A percentile compares a stretch with the other conserved stretches of the same genome.
Evolutionary conservation across 2,329 filamentous ascomycete species (phyloP).

Genomic region (Exophiala bonariae): DNA sequence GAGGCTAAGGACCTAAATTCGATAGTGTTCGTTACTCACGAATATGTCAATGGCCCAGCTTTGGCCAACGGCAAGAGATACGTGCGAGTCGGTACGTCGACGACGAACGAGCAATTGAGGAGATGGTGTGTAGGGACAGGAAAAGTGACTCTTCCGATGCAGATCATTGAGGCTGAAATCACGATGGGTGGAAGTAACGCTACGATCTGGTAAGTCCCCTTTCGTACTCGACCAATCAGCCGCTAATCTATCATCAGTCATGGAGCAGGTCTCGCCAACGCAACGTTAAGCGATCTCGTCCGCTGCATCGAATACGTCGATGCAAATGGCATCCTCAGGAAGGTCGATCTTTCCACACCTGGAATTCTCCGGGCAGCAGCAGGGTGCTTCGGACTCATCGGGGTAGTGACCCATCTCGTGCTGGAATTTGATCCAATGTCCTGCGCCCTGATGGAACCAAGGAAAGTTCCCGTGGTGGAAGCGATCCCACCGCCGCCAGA

Average conservation of each 20-base stretch:
- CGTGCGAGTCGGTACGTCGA: slow-evolving; percentile 44
- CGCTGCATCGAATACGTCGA: slow-evolving; percentile 51
- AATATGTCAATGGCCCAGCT: slow-evolving; percentile 18
- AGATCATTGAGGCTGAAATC: slow-evolving; percentile 51
- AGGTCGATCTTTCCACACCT: slow-evolving; percentile 41
- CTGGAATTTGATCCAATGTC: slow-evolving; percentile 49
- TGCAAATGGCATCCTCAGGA: slow-evolving; percentile 37
- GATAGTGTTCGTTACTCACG: slow-evolving; percentile 18
- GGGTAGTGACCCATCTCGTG: slow-evolving; percentile 51
- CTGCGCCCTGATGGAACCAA: slow-evolving; percentile 47
- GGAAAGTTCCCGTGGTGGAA: slow-evolving; percentile 36
- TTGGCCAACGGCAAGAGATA: slow-evolving; percentile 34
- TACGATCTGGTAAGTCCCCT: slow-evolving; percentile 18
- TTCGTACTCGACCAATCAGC: no score
- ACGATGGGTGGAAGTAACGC: slow-evolving; percentile 49
- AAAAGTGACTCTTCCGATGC: slow-evolving; percentile 44
- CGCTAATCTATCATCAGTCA: slow-evolving; percentile 41
- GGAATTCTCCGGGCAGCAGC: slow-evolving; percentile 43
- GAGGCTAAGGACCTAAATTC: slow-evolving; percentile 22
- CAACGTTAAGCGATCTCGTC: slow-evolving; percentile 48
- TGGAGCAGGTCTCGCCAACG: slow-evolving; percentile 45
- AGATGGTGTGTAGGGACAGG: slow-evolving; percentile 42
- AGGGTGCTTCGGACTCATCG: slow-evolving; percentile 49
- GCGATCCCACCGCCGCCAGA: slow-evolving; percentile 23
- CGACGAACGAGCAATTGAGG: slow-evolving; percentile 49